Conservation (phyloP, 192 early-diverging fungal genomes). For the Coemansia sp. region DNA sequence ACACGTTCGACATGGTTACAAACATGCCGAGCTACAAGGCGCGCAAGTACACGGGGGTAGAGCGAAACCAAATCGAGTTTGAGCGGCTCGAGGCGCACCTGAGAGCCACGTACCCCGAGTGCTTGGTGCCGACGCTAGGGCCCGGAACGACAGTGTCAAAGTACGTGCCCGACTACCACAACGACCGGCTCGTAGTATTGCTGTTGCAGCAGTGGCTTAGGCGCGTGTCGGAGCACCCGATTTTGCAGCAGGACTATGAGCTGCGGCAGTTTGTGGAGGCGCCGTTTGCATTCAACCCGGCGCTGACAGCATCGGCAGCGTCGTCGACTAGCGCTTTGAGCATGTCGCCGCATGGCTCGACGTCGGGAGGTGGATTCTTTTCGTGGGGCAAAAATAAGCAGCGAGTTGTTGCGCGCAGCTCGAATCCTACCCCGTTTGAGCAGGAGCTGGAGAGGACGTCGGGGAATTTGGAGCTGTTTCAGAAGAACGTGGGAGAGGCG, state of each 20-base stretch:
- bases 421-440: conserved; percentile 41
- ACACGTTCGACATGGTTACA: conserved; percentile 42
- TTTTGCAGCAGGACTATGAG: conserved; percentile 59
- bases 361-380: conserved; percentile 34
- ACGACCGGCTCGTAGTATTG: conserved; percentile 53
- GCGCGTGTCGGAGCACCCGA: conserved; percentile 48
- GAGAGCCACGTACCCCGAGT: conserved; percentile 57
- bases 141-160: conserved; percentile 48
- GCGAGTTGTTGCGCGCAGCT: conserved; percentile 24
- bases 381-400: conserved; percentile 41
- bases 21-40: conserved; percentile 52
- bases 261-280: conserved; percentile 60
- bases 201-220: conserved; percentile 56
- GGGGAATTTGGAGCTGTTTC: conserved; percentile 40
- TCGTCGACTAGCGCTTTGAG: conserved; percentile 21
- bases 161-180: conserved; percentile 54
- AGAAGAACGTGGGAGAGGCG: conserved; percentile 27
- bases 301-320: conserved; percentile 22
- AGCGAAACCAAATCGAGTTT: conserved; percentile 55
- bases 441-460: conserved; percentile 37
- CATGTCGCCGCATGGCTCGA: conserved; percentile 22
- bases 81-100: conserved; percentile 54
- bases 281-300: conserved; percentile 56
- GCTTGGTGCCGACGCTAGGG: conserved; percentile 53
- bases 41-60: conserved; percentile 50